Evolutionary conservation across 352 stramenopile genomes (phyloP), one percentile per base, ranked within the genome.

Genomic region (Thraustotheca clavata): DNA sequence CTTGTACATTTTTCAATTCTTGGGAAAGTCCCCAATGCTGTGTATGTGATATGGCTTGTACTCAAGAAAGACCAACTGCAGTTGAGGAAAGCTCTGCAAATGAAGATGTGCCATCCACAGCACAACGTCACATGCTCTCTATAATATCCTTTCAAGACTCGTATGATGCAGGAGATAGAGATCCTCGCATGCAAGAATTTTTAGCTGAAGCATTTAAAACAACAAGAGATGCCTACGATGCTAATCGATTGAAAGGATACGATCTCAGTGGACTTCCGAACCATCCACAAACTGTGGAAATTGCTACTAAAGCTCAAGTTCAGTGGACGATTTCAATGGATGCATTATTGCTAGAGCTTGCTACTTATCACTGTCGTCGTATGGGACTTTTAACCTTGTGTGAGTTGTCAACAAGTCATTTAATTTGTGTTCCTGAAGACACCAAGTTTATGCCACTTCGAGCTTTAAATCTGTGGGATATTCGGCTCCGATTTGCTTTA

Each of bases 301-400:
- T 60, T 31, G 79, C 80, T 6, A 52, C 78, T 16, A 59, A 71
- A 31, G 71, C 76, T 14, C 79, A 89, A 67, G 55, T 47, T 12
- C 85, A 86, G 66, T 91, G 82, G 82, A 87, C 78, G 16, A 70
- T 84, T 50, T 69, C 73, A 22, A 91, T 91, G 82, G 82, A 91
- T 67, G 77, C 75, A 26, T 79, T 89, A 57, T 62, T 91, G 31
- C 79, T 91, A 43, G 60, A 69, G 14, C 60, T 83, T 27, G 74
- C 69, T 31, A 72, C 71, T 22, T 59, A 74, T 22, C 36, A 83
- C 18, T 82, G 80, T 34, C 68, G 73, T 16, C 73, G 59, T 8
- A 70, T 88, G 33, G 83, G 83, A 34, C 67, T 91, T 14, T 69
- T 89, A 0, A 80, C 73, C 14, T 62, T 89, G 8, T 72, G 71